These are phyloP conservation scores for Deuterostichococcus epilithicus DNA, from an alignment of 139 green algal genomes.

Conservation along the genomic window DNA sequence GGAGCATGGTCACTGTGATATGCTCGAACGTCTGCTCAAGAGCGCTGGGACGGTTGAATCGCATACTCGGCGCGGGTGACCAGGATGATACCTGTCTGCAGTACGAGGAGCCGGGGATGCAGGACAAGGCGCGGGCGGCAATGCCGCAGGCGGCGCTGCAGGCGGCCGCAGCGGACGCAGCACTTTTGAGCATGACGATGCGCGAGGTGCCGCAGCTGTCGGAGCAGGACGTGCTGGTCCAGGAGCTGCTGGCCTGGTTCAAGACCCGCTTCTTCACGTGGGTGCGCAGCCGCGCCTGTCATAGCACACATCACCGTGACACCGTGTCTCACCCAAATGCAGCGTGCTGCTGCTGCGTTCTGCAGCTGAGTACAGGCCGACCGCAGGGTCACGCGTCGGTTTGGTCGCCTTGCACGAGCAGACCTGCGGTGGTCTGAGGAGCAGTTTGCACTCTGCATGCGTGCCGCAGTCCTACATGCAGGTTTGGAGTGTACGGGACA, in stretches of 20 bases:
- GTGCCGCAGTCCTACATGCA: neutral
- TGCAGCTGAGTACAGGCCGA: neutral
- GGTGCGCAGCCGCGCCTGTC: constrained; percentile 33
- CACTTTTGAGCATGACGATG: constrained; percentile 21
- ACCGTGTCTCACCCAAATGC: no score
- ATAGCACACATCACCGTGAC: no score
- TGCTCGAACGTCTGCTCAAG: neutral
- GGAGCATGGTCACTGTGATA: no score
- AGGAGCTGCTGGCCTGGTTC: constrained; percentile 69
- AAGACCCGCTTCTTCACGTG: constrained; percentile 72
- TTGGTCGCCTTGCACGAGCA: neutral
- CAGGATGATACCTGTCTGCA: constrained; percentile 18
- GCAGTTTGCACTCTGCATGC: neutral
- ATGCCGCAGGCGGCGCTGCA: constrained; percentile 46
- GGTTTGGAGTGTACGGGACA: neutral
- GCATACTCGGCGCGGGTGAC: neutral
- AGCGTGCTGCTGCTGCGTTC: neutral
- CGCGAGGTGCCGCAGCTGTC: constrained; percentile 28
- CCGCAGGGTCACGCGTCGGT: neutral
- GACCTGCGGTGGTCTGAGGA: neutral
- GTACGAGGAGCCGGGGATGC: constrained; percentile 43
- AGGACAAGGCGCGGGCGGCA: constrained; percentile 41
- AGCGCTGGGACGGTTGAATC: neutral
- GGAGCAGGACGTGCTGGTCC: constrained; percentile 26
- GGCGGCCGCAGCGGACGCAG: constrained; percentile 21